Evolutionary conservation across 2,329 filamentous ascomycete species (phyloP).

Genomic region (Tolypocladium tundrense): DNA sequence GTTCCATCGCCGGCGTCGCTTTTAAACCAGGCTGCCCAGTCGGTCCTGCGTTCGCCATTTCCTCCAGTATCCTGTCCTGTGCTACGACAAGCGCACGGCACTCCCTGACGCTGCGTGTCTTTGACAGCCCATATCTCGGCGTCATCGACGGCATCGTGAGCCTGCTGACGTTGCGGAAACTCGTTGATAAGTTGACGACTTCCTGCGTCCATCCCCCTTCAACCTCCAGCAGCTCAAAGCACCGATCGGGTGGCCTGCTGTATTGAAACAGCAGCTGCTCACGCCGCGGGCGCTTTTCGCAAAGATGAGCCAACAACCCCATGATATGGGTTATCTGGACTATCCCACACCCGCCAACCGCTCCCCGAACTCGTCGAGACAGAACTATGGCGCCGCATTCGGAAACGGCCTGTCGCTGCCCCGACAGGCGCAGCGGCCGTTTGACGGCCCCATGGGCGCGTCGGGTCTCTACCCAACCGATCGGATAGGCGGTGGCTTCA

Average conservation of each 20-base stretch:
- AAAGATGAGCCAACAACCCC: conserved; percentile 36
- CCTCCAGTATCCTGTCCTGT: background rate
- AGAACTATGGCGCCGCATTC: conserved; percentile 46
- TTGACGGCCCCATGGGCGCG: conserved; percentile 57
- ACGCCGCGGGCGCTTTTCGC: conserved; percentile 9
- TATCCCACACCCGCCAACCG: conserved; percentile 52
- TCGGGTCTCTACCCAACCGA: conserved; percentile 63
- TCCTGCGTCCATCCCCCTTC: conserved; percentile 2
- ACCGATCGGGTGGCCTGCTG: conserved; percentile 10
- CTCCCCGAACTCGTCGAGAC: conserved; percentile 57
- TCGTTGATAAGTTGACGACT: background rate
- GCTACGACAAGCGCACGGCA: background rate
- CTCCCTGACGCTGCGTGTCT: background rate
- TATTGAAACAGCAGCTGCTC: conserved; percentile 12
- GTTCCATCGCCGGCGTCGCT: background rate
- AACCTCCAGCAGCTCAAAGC: conserved; percentile 2
- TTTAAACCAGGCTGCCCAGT: background rate
- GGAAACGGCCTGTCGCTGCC: conserved; percentile 33
- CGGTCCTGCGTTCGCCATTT: background rate
- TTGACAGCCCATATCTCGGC: background rate
- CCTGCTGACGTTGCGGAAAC: background rate
- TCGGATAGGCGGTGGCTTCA: conserved; percentile 49
- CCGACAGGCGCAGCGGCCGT: conserved; percentile 57
- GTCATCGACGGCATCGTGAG: background rate
- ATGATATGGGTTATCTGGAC: conserved; percentile 62